Evolutionary conservation across 768 basidiomycete genomes (phyloP).

Genomic region (Basidioascus undulatus): DNA sequence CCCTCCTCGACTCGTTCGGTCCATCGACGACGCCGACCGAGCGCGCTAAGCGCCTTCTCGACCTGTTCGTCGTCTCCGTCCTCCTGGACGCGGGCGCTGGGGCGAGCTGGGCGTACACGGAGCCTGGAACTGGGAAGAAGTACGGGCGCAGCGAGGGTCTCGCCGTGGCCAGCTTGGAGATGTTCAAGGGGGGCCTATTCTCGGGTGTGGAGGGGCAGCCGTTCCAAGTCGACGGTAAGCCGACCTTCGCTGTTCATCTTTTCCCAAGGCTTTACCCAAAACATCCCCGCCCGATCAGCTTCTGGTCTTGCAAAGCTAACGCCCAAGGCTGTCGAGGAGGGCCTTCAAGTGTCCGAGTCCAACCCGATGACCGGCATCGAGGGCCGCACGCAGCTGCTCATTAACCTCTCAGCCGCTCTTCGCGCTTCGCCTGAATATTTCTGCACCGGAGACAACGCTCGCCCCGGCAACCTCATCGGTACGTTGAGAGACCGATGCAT

Average conservation of each 20-base stretch:
- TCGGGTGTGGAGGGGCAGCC: constrained; percentile 38
- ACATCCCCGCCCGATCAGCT: background rate
- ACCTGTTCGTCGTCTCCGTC: constrained; percentile 75
- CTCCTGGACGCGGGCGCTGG: constrained; percentile 89
- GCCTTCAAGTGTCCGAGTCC: constrained; percentile 46
- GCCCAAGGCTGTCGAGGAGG: constrained; percentile 30
- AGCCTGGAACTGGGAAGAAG: too few relatives aligned
- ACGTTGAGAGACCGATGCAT: too few relatives aligned
- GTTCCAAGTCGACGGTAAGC: constrained; percentile 54
- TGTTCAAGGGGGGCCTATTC: constrained; percentile 69
- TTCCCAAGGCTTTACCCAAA: background rate
- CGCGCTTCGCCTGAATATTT: constrained; percentile 26
- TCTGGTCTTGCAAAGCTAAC: constrained; percentile 25
- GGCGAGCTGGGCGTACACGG: constrained; percentile 49
- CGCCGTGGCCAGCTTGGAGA: constrained; percentile 68
- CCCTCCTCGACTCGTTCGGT: constrained; percentile 11
- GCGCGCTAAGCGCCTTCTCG: constrained; percentile 48
- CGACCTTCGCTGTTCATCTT: background rate
- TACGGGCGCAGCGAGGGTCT: constrained; percentile 45
- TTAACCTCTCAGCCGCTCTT: constrained; percentile 48
- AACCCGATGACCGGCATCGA: constrained; percentile 83
- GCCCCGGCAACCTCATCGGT: constrained; percentile 71
- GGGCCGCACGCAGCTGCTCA: constrained; percentile 55
- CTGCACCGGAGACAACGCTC: constrained; percentile 39
- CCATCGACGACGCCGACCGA: constrained; percentile 17